Evolutionary conservation across 768 basidiomycete genomes (phyloP).

Genomic region (Mrakia frigida): DNA sequence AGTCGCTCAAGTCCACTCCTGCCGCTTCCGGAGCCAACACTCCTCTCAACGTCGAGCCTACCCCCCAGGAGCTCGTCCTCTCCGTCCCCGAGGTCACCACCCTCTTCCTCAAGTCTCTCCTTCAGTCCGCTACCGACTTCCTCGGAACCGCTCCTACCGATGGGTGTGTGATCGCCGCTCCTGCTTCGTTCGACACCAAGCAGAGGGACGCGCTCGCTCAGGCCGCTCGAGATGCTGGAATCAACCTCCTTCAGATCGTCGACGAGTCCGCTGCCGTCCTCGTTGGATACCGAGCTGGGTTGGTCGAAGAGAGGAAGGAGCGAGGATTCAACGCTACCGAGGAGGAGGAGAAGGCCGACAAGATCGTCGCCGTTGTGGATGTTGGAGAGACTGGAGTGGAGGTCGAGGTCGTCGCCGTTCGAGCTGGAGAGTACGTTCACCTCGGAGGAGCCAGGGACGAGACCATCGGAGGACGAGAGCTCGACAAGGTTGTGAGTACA

Average conservation of each 20-base stretch:
- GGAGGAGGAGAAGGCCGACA: conserved; percentile 41
- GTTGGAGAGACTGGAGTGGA: conserved; percentile 46
- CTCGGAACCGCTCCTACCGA: conserved; percentile 65
- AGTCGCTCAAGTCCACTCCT: conserved; percentile 42
- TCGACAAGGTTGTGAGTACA: conserved; percentile 45
- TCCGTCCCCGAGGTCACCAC: conserved; percentile 77
- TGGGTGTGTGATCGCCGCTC: conserved; percentile 78
- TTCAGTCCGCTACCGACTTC: conserved; percentile 84
- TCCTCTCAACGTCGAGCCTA: conserved; percentile 50
- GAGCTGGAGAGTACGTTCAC: conserved; percentile 45
- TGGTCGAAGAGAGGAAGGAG: conserved; percentile 42
- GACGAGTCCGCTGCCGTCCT: conserved; percentile 78
- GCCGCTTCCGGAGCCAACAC: conserved; percentile 44
- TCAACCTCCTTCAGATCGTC: conserved; percentile 76
- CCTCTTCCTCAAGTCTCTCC: conserved; percentile 76
- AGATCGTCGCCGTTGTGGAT: conserved; percentile 45
- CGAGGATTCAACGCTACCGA: conserved; percentile 42
- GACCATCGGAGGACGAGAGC: conserved; percentile 45
- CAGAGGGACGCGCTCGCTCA: conserved; percentile 66
- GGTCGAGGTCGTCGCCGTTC: conserved; percentile 42
- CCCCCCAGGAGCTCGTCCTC: conserved; percentile 61
- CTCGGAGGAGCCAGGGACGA: conserved; percentile 43
- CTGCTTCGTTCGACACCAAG: conserved; percentile 63
- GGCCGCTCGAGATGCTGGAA: conserved; percentile 73
- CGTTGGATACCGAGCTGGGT: conserved; percentile 47